phyloP scores from a whole-genome alignment of 1,284 basidiomycete species.

The Erythrobasidium hasegawianum region DNA sequence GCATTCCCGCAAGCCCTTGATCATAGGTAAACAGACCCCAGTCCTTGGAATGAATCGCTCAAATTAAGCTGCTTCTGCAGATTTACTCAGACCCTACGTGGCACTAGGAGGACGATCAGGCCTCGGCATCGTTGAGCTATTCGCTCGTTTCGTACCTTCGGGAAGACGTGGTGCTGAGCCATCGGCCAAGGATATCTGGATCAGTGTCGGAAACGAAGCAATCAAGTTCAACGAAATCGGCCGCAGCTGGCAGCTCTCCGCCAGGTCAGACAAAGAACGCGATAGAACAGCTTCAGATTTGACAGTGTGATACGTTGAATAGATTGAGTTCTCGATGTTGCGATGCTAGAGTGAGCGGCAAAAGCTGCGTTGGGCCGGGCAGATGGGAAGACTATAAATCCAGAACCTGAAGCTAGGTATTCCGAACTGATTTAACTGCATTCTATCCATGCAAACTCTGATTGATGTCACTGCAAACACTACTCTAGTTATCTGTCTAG shows the following conservation, averaged over 20 bases:
- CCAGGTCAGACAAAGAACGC: conserved; percentile 10
- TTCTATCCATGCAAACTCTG: too few relatives aligned
- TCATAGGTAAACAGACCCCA: conserved; percentile 15
- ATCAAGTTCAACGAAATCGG: conserved; percentile 42
- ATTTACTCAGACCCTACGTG: conserved; percentile 30
- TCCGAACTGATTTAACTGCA: too few relatives aligned
- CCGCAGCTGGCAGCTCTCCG: not conserved
- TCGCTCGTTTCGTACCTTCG: conserved; percentile 38
- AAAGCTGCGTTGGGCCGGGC: too few relatives aligned
- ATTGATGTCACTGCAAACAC: too few relatives aligned
- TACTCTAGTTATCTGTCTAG: too few relatives aligned
- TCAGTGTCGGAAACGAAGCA: conserved; percentile 43
- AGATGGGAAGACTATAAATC: too few relatives aligned
- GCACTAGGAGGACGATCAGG: not conserved
- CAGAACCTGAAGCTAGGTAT: too few relatives aligned
- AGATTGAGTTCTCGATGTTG: too few relatives aligned
- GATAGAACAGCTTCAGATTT: too few relatives aligned
- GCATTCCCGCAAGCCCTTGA: conserved; percentile 32
- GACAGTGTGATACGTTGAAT: too few relatives aligned
- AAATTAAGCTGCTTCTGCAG: not conserved
- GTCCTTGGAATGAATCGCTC: not conserved
- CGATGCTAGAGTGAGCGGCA: too few relatives aligned
- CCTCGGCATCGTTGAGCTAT: conserved; percentile 42
- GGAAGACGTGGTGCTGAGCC: conserved; percentile 1
- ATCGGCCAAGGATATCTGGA: conserved; percentile 29